These are phyloP conservation scores for Colletotrichum cuscutae DNA, from an alignment of 2,329 filamentous ascomycete genomes.

Conservation along the genomic window DNA sequence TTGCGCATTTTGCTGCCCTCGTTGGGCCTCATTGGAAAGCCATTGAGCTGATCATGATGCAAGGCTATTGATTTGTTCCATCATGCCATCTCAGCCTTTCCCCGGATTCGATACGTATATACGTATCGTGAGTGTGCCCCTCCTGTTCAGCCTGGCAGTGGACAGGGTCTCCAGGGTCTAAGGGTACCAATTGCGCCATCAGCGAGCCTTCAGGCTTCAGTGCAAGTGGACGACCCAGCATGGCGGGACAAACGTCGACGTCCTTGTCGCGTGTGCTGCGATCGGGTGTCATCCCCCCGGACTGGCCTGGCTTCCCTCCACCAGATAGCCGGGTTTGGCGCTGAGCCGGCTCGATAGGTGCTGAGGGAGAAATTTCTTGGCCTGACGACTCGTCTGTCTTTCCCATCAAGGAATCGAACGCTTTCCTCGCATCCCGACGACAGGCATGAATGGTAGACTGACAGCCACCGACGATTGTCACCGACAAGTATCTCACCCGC, in stretches of 20 bases:
- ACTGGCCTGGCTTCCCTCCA: slow-evolving; percentile 13
- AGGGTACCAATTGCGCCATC: slow-evolving; percentile 33
- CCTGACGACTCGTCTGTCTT: slow-evolving; percentile 14
- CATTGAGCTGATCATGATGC: slow-evolving; percentile 8
- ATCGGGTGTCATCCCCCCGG: slow-evolving; percentile 8
- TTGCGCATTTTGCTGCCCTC: background rate
- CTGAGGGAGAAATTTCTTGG: background rate
- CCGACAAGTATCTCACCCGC: slow-evolving; percentile 13
- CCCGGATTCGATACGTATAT: slow-evolving; percentile 35
- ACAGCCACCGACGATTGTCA: slow-evolving; percentile 10
- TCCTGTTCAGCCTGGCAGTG: slow-evolving; percentile 23
- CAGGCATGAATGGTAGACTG: slow-evolving; percentile 7
- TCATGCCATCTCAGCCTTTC: slow-evolving; percentile 30
- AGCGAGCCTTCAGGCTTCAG: slow-evolving; percentile 9
- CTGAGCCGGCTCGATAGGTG: background rate
- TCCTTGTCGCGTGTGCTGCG: slow-evolving; percentile 29
- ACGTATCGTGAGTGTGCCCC: slow-evolving; percentile 30
- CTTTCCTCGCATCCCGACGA: background rate
- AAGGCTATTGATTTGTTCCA: slow-evolving; percentile 13
- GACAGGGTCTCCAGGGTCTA: slow-evolving; percentile 18
- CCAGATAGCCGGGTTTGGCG: slow-evolving; percentile 18
- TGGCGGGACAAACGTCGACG: slow-evolving; percentile 20
- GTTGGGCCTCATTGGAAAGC: background rate
- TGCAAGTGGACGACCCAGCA: slow-evolving; percentile 19
- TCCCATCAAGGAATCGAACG: slow-evolving; percentile 9